Evolutionary conservation across 1,284 basidiomycete species (phyloP), one percentile per base, ranked within the genome.

Genomic region (Ceratobasidium sp.): DNA sequence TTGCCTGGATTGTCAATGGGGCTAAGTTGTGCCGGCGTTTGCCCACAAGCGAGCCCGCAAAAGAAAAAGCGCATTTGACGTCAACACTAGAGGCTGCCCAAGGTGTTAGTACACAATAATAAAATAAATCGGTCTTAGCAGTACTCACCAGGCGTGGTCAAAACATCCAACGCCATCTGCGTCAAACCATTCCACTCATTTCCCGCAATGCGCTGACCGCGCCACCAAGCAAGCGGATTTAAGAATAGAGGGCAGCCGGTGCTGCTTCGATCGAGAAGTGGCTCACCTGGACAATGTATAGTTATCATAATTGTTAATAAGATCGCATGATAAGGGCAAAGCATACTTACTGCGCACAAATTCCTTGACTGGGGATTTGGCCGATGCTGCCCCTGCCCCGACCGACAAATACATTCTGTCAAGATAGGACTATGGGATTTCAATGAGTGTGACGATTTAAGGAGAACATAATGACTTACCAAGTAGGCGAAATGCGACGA

Each of bases 141-240:
- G n/a, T n/a, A n/a, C n/a, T n/a, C n/a, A n/a, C n/a, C n/a, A n/a
- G n/a, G n/a, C n/a, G n/a, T n/a, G n/a, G n/a, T n/a, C n/a, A n/a
- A n/a, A n/a, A n/a, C n/a, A n/a, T n/a, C n/a, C n/a, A n/a, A n/a
- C n/a, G n/a, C n/a, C n/a, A n/a, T n/a, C n/a, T n/a, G n/a, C n/a
- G n/a, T n/a, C n/a, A n/a, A n/a, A n/a, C n/a, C n/a, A n/a, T n/a
- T n/a, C n/a, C n/a, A 27, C 15, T 66, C 51, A 14, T 66, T 54
- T 4, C 64, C 51, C 2, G 29, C 64, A 24, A 53, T 15, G 9
- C 64, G 51, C 41, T 66, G 64, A n/a, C 19, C 56, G 19, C 56
- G 24, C 66, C 66, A 69, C 66, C 66, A 69, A 2, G 6, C 14
- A 19, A 69, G 51, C 14, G 53, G 66, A 31, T 69, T 56, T 19